A percentile compares a stretch with the other conserved stretches of the same genome.
phyloP scores from a whole-genome alignment of 2,329 filamentous ascomycete species.

The Erysiphe pisi region DNA sequence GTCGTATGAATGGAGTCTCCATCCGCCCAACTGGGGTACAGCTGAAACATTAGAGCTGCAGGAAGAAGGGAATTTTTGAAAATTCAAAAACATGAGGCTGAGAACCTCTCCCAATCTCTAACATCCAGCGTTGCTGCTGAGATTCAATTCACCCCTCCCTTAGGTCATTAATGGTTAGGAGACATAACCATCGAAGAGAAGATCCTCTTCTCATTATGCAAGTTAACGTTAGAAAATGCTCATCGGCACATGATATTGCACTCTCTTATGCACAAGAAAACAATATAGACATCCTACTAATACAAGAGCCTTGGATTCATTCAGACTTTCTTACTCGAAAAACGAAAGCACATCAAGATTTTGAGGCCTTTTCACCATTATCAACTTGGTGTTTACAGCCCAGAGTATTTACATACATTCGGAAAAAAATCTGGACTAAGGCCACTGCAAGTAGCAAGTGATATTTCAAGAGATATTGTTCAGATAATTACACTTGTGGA shows the following conservation, averaged over 20 bases:
- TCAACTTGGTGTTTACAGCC: background rate
- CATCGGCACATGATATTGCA: too few relatives aligned
- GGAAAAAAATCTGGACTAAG: background rate
- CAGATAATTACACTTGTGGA: background rate
- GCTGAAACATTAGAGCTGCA: background rate
- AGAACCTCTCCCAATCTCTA: background rate
- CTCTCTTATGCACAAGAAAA: too few relatives aligned
- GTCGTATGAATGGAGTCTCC: constrained; percentile 1
- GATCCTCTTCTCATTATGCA: too few relatives aligned
- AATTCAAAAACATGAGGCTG: background rate
- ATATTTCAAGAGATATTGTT: background rate
- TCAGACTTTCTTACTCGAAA: background rate
- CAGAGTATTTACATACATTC: background rate
- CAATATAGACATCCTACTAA: background rate
- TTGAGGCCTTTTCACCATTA: background rate
- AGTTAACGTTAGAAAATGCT: too few relatives aligned
- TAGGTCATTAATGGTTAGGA: constrained; percentile 12
- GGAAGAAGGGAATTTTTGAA: too few relatives aligned
- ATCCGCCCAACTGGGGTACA: constrained; percentile 11
- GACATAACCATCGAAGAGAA: background rate
- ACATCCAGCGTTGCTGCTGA: background rate
- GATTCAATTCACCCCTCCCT: constrained; percentile 1
- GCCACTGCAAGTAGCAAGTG: background rate
- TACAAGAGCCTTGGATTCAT: constrained; percentile 24
- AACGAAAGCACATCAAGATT: background rate